Base-by-base conservation (phyloP, 441 rosid species). In the Bruguiera hainesii region DNA sequence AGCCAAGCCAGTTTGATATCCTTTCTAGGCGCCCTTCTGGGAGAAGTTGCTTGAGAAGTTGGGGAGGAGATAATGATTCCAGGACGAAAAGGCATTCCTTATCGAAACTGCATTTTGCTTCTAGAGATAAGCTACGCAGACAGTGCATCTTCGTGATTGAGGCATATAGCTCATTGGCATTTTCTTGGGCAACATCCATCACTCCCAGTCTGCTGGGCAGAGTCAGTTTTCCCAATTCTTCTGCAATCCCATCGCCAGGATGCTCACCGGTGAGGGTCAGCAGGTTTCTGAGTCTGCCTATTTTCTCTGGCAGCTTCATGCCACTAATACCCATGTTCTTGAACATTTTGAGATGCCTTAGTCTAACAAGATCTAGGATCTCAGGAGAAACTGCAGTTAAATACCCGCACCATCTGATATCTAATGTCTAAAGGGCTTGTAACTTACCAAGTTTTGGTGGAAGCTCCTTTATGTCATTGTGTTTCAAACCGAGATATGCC, bases 51-150 rank as follows among this genome's bases (percentile, higher is more conserved):
- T 50, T 51, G 8, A 83, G 69, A 53, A 65, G 70, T 37, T 61
- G 77, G 21, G 86, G 82, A 65, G 83, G 80, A 16, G 64, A 63
- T 63, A 82, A 79, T 18, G 80, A 60, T 7, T 77, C 79, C 63
- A 25, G 15, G 49, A 71, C 75, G 31, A 68, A 42, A 58, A 79
- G 79, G 7, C 29, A 30, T 37, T 21, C 65, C 42, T 49, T 30
- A 57, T 35, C 16, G 39, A 53, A 58, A 42, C 28, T 11, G 39
- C 56, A 33, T 39, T 68, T 64, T 61, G 80, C 71, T 63, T 82
- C 75, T 25, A 78, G 70, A 66, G 79, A 77, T 60, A 75, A 70
- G 68, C 65, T 70, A 60, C 71, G 33, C 57, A 77, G 79, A 70
- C 65, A 63, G 63, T 73, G 75, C 75, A 77, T 79, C 65, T 73